Percentiles rank a stretch among this genome's conserved stretches.
Evolutionary conservation across 208 protist species (phyloP).

Genomic region (Tritrichomonas musculus): DNA sequence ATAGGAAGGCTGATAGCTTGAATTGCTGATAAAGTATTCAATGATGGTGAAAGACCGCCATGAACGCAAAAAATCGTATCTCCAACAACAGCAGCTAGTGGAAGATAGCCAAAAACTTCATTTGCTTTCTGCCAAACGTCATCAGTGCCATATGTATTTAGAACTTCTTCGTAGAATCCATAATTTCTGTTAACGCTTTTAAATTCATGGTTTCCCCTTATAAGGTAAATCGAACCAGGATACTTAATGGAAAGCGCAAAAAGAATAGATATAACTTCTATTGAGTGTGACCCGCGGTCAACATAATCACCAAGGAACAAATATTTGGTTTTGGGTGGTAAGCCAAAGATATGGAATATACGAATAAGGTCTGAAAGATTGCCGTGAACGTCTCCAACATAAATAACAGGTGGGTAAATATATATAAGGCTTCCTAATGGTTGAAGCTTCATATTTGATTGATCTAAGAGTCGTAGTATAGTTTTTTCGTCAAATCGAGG

Average conservation of each 20-base stretch:
- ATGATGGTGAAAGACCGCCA: slow-evolving; percentile 51
- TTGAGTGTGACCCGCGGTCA: background rate
- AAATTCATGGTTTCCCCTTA: slow-evolving; percentile 96
- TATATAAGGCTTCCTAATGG: too few species aligned
- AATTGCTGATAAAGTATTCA: background rate
- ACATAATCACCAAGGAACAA: slow-evolving; percentile 33
- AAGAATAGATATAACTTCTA: background rate
- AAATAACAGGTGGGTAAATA: too few species aligned
- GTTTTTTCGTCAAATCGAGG: too few species aligned
- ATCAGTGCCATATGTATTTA: slow-evolving; percentile 84
- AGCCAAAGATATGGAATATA: too few species aligned
- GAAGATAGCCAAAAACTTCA: slow-evolving; percentile 96
- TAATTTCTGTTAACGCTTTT: slow-evolving; percentile 90
- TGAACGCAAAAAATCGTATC: slow-evolving; percentile 98
- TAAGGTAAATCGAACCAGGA: slow-evolving; percentile 79
- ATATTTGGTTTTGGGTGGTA: background rate
- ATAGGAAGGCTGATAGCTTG: background rate
- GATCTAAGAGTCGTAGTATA: too few species aligned
- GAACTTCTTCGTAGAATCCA: slow-evolving; percentile 75
- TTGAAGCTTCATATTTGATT: too few species aligned
- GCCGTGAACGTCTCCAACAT: too few species aligned
- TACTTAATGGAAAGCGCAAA: background rate
- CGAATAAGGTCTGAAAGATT: too few species aligned
- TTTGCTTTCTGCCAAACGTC: slow-evolving; percentile 97
- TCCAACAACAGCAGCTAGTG: slow-evolving; percentile 93